phyloP scores from a whole-genome alignment of 1,284 basidiomycete species.

The Vanrija sp. region DNA sequence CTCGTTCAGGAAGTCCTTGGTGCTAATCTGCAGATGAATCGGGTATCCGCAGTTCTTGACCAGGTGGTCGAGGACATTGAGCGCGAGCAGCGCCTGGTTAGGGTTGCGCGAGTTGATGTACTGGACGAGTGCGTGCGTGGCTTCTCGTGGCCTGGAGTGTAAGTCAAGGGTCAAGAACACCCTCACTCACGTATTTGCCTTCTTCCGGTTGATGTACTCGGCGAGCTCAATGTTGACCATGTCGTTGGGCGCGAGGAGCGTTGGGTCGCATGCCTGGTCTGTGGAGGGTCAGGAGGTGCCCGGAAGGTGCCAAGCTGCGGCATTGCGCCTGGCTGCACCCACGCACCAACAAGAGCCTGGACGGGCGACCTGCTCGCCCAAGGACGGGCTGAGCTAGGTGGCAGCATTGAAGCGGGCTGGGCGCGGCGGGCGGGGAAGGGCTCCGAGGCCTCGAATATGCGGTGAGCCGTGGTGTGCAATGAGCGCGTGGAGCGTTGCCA shows the following conservation, averaged over 20 bases:
- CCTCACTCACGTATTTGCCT: conserved; percentile 82
- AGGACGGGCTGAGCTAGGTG: conserved; percentile 24
- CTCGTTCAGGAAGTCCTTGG: conserved; percentile 98
- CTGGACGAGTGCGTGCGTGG: conserved; percentile 53
- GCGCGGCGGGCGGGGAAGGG: neutral
- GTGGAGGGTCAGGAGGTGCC: conserved; percentile 2
- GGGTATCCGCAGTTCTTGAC: conserved; percentile 95
- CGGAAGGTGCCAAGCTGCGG: neutral
- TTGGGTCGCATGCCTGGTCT: conserved; percentile 82
- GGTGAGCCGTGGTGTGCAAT: too few species aligned
- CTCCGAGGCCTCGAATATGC: too few species aligned
- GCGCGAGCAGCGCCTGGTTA: conserved; percentile 38
- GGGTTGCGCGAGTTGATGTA: conserved; percentile 48
- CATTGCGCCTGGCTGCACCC: neutral
- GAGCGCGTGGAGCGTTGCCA: too few species aligned
- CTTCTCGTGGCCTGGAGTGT: conserved; percentile 33
- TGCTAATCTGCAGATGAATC: conserved; percentile 94
- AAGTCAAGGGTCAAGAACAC: neutral
- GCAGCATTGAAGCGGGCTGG: conserved; percentile 20
- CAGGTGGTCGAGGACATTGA: conserved; percentile 79
- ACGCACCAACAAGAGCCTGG: conserved; percentile 46
- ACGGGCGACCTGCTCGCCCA: conserved; percentile 42
- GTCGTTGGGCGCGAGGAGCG: conserved; percentile 82
- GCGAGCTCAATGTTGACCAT: conserved; percentile 89
- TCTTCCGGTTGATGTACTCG: conserved; percentile 88